Conservation (phyloP, 2,329 filamentous ascomycete genomes). For the Pleomassaria siparia region DNA sequence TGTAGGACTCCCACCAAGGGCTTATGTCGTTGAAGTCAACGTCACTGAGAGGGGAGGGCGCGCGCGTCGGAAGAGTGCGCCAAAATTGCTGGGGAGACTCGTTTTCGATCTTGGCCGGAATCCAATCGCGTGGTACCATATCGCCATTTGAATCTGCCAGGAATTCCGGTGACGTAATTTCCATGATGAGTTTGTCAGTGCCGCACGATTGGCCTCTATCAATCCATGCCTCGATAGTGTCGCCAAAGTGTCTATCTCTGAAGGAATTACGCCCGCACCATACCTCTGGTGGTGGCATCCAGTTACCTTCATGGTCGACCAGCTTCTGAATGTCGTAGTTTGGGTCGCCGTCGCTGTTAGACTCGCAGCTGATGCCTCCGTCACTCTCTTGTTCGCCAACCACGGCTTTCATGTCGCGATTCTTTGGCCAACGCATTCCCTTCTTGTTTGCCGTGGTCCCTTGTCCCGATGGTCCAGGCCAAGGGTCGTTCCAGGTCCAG, state of each 20-base stretch:
- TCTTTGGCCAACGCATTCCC: conserved; percentile 25
- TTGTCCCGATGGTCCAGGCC: not conserved
- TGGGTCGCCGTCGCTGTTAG: conserved; percentile 34
- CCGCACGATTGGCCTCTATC: conserved; percentile 11
- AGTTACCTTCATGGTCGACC: conserved; percentile 50
- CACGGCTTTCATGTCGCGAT: conserved; percentile 26
- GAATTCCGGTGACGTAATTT: conserved; percentile 7
- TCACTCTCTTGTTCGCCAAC: conserved; percentile 22
- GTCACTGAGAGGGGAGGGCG: conserved; percentile 27
- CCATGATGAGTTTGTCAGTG: conserved; percentile 10
- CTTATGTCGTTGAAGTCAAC: conserved; percentile 18
- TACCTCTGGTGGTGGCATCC: conserved; percentile 49
- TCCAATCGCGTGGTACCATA: conserved; percentile 33
- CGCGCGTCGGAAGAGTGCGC: conserved; percentile 19
- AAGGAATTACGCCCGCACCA: conserved; percentile 46
- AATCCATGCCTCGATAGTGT: conserved; percentile 37
- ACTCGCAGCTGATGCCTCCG: conserved; percentile 23
- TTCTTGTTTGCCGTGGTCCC: not conserved
- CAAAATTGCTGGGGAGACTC: conserved; percentile 28
- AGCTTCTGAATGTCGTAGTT: conserved; percentile 41
- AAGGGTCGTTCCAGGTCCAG: not conserved
- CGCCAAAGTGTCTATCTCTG: conserved; percentile 33
- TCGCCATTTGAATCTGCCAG: conserved; percentile 14
- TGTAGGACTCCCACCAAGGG: conserved; percentile 38
- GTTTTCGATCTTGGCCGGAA: conserved; percentile 26